Evolutionary conservation across 1,284 basidiomycete genomes (phyloP), one percentile per base, ranked within the genome.

Genomic region (Coniophora puteana): DNA sequence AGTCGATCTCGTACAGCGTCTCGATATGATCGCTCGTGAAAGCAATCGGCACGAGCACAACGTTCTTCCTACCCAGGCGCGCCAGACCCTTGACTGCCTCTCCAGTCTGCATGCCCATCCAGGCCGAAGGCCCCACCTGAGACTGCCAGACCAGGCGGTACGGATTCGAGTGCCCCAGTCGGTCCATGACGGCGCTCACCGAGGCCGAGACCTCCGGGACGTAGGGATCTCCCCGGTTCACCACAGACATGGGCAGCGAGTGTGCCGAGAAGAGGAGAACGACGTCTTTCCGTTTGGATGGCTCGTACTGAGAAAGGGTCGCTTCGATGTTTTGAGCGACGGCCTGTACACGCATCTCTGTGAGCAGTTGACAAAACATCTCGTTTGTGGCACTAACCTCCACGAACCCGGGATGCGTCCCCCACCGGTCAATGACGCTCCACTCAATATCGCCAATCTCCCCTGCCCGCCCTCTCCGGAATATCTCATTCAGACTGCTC

Each of bases 1-100:
- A 66, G 65, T 99, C 96, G 36, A 99, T 76, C 68, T 99, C 96
- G 61, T 89, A 99, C 34, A 99, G 73, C 18, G 96, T 99, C 71
- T 99, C 96, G 58, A 99, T 98, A 65, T 99, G 96, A 67, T 99
- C 96, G 60, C 87, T 93, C 14, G 96, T 99, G 68, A 99, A 99
- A 14, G 96, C 95, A 48, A 99, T 93, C 1, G 96, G 96, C 2
- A 99, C 83, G 24, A 96, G 73, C 38, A 97, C 76, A n/a, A 83
- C 82, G 48, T 81, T 82, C 67, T 95, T 97, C 62, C 81, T 79
- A 14, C 93, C 93, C 33, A 90, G 72, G 49, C 91, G 83, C 28
- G 91, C 91, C 39, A 96, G 78, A 11, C 95, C 96, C 61, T 97
- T 93, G 58, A 99, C 68, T 24, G 93, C 88, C 43, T 93, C 91